These are phyloP conservation scores for Houttuynia cordata DNA, from an alignment of 164 flowering plant genomes.

Conservation along the genomic window DNA sequence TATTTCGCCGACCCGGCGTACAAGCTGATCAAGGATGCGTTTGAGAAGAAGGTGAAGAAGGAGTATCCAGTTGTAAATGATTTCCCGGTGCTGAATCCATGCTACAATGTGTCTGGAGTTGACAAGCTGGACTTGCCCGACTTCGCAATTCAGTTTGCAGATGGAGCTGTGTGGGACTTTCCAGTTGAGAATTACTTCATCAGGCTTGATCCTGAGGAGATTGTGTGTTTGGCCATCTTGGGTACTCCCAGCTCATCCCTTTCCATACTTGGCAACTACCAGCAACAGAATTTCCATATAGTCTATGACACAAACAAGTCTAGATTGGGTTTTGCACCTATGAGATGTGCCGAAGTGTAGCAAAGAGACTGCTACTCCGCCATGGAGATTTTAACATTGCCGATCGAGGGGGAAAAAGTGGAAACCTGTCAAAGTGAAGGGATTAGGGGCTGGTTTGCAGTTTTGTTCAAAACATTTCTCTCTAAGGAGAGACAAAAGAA, in stretches of 20 bases:
- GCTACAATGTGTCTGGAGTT: slow-evolving; percentile 80
- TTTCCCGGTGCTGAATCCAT: slow-evolving; percentile 56
- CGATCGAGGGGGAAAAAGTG: no score
- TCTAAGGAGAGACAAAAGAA: slow-evolving; percentile 13
- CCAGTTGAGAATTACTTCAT: slow-evolving; percentile 82
- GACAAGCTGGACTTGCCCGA: slow-evolving; percentile 55
- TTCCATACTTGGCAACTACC: slow-evolving; percentile 88
- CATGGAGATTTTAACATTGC: no score
- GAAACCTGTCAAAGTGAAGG: neutral
- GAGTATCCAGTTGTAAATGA: slow-evolving; percentile 36
- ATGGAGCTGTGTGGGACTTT: slow-evolving; percentile 86
- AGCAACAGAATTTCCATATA: slow-evolving; percentile 93
- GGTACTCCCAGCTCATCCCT: slow-evolving; percentile 57
- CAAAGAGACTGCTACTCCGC: neutral
- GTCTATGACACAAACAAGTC: slow-evolving; percentile 80
- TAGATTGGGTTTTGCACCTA: slow-evolving; percentile 82
- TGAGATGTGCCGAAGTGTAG: slow-evolving; percentile 56
- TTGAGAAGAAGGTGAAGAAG: slow-evolving; percentile 42
- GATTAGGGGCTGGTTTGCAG: neutral
- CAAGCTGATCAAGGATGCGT: slow-evolving; percentile 50
- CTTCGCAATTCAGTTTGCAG: slow-evolving; percentile 53
- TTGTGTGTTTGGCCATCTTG: slow-evolving; percentile 72
- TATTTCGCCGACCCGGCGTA: slow-evolving; percentile 82
- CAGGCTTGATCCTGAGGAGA: slow-evolving; percentile 45
- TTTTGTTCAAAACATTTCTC: slow-evolving; percentile 7